Evolutionary conservation across 805 yeast genomes (phyloP).

Genomic region (Candida sphagnicola): DNA sequence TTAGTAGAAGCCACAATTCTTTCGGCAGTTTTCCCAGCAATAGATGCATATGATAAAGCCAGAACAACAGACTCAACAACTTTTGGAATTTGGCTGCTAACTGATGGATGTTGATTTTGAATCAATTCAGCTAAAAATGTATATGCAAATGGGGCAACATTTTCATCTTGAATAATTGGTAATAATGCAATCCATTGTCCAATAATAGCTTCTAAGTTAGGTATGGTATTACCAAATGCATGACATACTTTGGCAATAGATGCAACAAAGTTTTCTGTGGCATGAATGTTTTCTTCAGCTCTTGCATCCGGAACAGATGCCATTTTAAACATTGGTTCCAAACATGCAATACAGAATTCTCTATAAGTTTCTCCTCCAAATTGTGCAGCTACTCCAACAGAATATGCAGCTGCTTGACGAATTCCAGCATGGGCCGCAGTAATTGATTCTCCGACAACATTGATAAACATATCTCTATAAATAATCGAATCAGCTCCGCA

Average conservation of each 20-base stretch:
- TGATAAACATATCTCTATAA: constrained; percentile 62
- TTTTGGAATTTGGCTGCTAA: constrained; percentile 52
- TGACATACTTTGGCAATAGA: constrained; percentile 83
- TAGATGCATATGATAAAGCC: constrained; percentile 65
- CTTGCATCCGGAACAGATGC: constrained; percentile 76
- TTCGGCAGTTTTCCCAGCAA: constrained; percentile 70
- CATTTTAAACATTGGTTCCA: constrained; percentile 72
- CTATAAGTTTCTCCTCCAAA: constrained; percentile 61
- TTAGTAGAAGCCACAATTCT: constrained; percentile 60
- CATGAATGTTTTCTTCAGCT: constrained; percentile 76
- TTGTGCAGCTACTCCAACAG: constrained; percentile 84
- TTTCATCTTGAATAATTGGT: constrained; percentile 80
- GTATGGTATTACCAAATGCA: constrained; percentile 52
- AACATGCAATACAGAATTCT: constrained; percentile 62
- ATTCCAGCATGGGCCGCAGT: constrained; percentile 64
- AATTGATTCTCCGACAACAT: constrained; percentile 62
- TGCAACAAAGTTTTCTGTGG: constrained; percentile 82
- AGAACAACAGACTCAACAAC: constrained; percentile 68
- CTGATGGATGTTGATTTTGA: constrained; percentile 54
- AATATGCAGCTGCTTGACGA: constrained; percentile 83
- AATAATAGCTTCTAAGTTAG: constrained; percentile 59
- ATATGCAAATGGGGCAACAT: constrained; percentile 84
- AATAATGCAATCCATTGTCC: constrained; percentile 76
- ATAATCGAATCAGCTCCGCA: constrained; percentile 66
- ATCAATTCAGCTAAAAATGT: constrained; percentile 70